A percentile compares a stretch with the other conserved stretches of the same genome.
phyloP scores from a whole-genome alignment of 257 asterid species.

The Jasminum sambac region DNA sequence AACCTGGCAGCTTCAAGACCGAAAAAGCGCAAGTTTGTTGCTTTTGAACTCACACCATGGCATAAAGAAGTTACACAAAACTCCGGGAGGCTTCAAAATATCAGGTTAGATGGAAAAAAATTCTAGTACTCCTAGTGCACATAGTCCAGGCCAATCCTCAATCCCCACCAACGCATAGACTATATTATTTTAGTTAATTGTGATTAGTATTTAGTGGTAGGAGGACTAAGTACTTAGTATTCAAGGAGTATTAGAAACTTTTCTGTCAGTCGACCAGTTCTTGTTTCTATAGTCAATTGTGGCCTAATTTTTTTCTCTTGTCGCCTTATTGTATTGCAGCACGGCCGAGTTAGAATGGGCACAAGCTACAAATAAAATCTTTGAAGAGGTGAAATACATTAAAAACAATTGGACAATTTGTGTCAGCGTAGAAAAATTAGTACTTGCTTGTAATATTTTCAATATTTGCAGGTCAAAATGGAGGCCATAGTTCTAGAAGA shows the following conservation, averaged over 20 bases:
- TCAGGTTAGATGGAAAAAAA: conserved; percentile 37
- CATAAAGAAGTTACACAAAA: conserved; percentile 52
- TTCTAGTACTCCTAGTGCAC: no score
- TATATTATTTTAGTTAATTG: no score
- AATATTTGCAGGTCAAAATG: conserved; percentile 42
- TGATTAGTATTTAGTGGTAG: no score
- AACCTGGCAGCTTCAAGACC: conserved; percentile 36
- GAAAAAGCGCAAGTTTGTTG: conserved; percentile 55
- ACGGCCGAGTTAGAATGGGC: conserved; percentile 59
- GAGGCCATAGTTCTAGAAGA: conserved; percentile 43
- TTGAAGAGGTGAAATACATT: conserved; percentile 53
- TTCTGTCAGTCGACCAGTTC: background rate
- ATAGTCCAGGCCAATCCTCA: no score
- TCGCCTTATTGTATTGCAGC: conserved; percentile 37
- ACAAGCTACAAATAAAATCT: conserved; percentile 46
- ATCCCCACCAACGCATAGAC: no score
- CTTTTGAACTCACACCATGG: conserved; percentile 61
- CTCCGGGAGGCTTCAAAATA: conserved; percentile 35
- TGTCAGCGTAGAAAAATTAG: background rate
- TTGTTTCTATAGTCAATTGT: background rate
- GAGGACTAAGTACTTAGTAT: no score
- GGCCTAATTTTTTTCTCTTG: conserved; percentile 10
- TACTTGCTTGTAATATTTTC: conserved; percentile 11
- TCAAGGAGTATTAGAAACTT: no score
- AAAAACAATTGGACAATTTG: background rate